phyloP scores from a whole-genome alignment of 495 filamentous ascomycete species.

The Aspergillus funiculosus region DNA sequence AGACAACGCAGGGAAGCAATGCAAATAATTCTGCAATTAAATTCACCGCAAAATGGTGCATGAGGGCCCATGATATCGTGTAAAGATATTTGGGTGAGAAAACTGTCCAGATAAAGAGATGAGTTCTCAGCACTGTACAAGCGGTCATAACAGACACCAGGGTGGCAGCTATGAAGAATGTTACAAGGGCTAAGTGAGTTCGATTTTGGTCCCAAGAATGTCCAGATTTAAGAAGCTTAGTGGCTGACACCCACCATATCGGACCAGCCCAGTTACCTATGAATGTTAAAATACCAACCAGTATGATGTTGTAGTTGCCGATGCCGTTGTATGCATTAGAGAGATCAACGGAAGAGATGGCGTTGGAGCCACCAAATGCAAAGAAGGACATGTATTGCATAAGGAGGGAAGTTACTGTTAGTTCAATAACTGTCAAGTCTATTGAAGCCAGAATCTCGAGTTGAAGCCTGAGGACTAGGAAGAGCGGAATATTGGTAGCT shows the following conservation, averaged over 20 bases:
- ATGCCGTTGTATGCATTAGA: slow-evolving; percentile 82
- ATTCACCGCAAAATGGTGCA: slow-evolving; percentile 72
- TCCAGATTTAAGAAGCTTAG: slow-evolving; percentile 48
- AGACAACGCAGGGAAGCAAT: background rate
- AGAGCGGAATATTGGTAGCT: slow-evolving; percentile 74
- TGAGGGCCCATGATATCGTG: slow-evolving; percentile 76
- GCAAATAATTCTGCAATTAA: slow-evolving; percentile 30
- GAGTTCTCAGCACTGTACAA: slow-evolving; percentile 75
- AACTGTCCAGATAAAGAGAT: slow-evolving; percentile 98
- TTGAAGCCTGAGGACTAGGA: slow-evolving; percentile 63
- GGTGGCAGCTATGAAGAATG: slow-evolving; percentile 56
- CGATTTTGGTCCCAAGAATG: slow-evolving; percentile 16
- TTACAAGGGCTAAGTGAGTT: slow-evolving; percentile 54
- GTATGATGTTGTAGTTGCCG: slow-evolving; percentile 55
- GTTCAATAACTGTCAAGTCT: slow-evolving; percentile 45
- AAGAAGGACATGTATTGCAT: slow-evolving; percentile 79
- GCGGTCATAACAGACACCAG: slow-evolving; percentile 77
- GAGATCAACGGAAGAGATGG: slow-evolving; percentile 82
- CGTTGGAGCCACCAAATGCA: slow-evolving; percentile 83
- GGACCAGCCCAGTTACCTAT: slow-evolving; percentile 86
- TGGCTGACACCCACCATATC: slow-evolving; percentile 74
- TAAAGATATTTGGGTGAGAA: slow-evolving; percentile 97
- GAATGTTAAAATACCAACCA: slow-evolving; percentile 77
- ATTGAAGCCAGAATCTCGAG: slow-evolving; percentile 46
- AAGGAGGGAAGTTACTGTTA: slow-evolving; percentile 58